Conservation (phyloP, 164 flowering plant genomes). For the Litsea cubeba region DNA sequence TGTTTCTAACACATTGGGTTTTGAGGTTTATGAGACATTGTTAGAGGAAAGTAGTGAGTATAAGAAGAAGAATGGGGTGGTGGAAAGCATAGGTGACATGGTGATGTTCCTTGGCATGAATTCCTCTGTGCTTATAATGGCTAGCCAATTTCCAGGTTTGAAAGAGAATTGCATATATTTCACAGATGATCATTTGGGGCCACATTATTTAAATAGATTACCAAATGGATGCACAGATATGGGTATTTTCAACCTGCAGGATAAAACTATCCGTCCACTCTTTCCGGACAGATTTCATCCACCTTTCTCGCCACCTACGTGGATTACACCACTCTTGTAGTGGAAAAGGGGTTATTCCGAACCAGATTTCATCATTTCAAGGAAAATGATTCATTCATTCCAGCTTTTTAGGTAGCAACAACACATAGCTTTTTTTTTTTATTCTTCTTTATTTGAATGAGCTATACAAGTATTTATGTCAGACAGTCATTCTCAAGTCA, state of each 20-base stretch:
- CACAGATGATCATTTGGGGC: background rate
- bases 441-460: no score
- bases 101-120: background rate
- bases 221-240: background rate
- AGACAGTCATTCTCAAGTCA: no score
- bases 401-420: no score
- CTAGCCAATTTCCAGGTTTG: background rate
- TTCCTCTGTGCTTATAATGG: background rate
- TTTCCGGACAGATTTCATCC: background rate
- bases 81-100: background rate
- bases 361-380: no score
- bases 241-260: background rate
- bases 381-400: no score
- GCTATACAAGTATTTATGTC: no score
- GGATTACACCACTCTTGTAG: background rate
- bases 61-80: background rate
- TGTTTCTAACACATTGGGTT: no score
- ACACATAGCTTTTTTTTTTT: no score
- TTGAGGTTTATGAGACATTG: no score
- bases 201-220: no score
- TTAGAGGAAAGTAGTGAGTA: background rate
- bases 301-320: background rate
- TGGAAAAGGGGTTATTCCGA: background rate
- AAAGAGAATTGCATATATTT: background rate
- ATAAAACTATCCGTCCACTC: background rate